Conservation (phyloP, 306 rosid species). For the Trifolium repens region DNA sequence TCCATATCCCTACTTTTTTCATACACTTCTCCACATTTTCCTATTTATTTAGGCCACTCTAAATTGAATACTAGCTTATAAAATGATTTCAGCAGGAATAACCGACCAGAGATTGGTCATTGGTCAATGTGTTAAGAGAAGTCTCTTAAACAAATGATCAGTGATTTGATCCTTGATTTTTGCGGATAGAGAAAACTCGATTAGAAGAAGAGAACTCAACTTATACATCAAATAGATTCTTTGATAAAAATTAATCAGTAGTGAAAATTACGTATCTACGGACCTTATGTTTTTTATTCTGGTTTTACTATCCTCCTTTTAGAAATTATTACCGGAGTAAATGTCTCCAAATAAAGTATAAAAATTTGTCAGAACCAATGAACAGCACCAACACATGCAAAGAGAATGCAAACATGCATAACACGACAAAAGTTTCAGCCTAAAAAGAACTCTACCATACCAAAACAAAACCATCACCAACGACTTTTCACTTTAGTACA, state of each 20-base stretch:
- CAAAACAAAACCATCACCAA: slow-evolving; percentile 36
- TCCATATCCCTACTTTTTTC: neutral
- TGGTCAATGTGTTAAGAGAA: no score
- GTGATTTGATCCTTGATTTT: no score
- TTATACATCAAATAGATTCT: no score
- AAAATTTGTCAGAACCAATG: slow-evolving; percentile 26
- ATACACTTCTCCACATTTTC: neutral
- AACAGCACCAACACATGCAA: slow-evolving; percentile 39
- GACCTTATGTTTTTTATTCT: neutral
- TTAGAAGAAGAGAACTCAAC: no score
- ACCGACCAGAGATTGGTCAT: no score
- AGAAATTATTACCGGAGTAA: slow-evolving; percentile 4
- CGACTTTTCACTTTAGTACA: slow-evolving; percentile 42
- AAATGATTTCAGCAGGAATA: no score
- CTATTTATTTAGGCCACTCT: no score
- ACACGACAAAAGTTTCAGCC: slow-evolving; percentile 33
- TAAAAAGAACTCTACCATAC: slow-evolving; percentile 40
- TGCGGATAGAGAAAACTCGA: no score
- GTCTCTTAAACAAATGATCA: no score
- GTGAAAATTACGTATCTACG: neutral
- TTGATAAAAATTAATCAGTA: no score
- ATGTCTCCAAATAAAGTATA: slow-evolving; percentile 22
- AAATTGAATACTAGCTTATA: no score
- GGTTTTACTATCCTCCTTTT: slow-evolving; percentile 5
- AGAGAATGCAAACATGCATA: slow-evolving; percentile 32